Percentiles rank a stretch among this genome's conserved stretches.
phyloP scores from a whole-genome alignment of 1,284 basidiomycete genomes.

The Boletus smithii region DNA sequence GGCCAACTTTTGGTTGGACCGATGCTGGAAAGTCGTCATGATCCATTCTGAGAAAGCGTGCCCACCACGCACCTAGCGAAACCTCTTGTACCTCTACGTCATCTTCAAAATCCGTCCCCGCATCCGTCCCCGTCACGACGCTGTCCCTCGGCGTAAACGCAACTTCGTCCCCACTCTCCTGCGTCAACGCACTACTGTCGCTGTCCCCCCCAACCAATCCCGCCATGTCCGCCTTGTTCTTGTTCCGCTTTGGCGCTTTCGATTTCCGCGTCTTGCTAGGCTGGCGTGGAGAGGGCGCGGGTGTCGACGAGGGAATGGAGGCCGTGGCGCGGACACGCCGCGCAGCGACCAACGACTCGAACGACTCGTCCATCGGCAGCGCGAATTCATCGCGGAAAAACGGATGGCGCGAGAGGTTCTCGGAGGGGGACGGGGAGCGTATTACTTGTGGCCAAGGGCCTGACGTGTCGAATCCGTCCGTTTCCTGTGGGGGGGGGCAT shows the following conservation, averaged over 20 bases:
- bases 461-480: constrained; percentile 56
- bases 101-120: constrained; percentile 63
- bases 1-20: constrained; percentile 20
- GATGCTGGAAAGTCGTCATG: constrained; percentile 22
- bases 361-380: constrained; percentile 55
- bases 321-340: constrained; percentile 63
- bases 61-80: constrained; percentile 48
- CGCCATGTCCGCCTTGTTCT: constrained; percentile 48
- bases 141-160: constrained; percentile 56
- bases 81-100: constrained; percentile 54
- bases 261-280: constrained; percentile 29
- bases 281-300: constrained; percentile 43
- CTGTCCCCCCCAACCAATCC: constrained; percentile 73
- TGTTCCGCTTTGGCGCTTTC: constrained; percentile 25
- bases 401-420: constrained; percentile 64
- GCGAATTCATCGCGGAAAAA: constrained; percentile 68
- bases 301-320: constrained; percentile 55
- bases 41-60: neutral
- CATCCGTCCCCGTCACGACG: constrained; percentile 65
- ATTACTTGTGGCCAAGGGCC: constrained; percentile 48
- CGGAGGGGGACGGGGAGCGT: constrained; percentile 60
- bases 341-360: constrained; percentile 55
- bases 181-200: constrained; percentile 74
- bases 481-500: constrained; percentile 41
- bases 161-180: constrained; percentile 71